Percentiles rank a stretch among this genome's conserved stretches.
Evolutionary conservation across 768 basidiomycete genomes (phyloP).

Genomic region (Boletus vinaceobasis): DNA sequence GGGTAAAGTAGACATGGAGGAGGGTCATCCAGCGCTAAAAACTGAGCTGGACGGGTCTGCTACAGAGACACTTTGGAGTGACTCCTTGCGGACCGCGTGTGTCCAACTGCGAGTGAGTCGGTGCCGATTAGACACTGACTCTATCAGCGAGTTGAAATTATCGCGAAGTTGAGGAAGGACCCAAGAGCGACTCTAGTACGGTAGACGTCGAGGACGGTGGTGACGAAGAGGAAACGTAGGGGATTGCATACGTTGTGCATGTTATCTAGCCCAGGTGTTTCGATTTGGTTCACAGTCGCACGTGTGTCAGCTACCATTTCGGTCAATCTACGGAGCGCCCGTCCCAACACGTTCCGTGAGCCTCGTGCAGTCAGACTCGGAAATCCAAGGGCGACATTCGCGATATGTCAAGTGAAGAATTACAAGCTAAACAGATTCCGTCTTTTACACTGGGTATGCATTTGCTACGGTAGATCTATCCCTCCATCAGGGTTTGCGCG

Average conservation of each 20-base stretch:
- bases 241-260: background rate
- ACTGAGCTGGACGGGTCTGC: constrained; percentile 17
- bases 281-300: constrained; percentile 1
- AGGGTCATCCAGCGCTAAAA: constrained; percentile 58
- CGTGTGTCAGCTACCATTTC: constrained; percentile 11
- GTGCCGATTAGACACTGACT: constrained; percentile 15
- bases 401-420: background rate
- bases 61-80: constrained; percentile 21
- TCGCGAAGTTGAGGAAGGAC: background rate
- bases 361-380: constrained; percentile 6
- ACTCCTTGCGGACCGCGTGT: constrained; percentile 23
- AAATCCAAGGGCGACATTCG: background rate
- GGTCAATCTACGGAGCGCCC: background rate
- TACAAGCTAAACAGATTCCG: background rate
- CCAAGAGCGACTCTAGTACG: background rate
- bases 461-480: constrained; percentile 7
- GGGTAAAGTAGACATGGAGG: constrained; percentile 74
- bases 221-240: background rate
- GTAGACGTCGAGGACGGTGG: background rate
- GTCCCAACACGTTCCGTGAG: background rate
- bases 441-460: constrained; percentile 1
- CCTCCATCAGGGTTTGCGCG: constrained; percentile 53
- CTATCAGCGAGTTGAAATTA: background rate
- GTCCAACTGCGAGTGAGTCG: constrained; percentile 15
- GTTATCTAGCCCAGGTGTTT: background rate